Percentiles rank a stretch among this genome's conserved stretches.
These are phyloP conservation scores for Lippia alba DNA, from an alignment of 305 asterid species.

Conservation along the genomic window DNA sequence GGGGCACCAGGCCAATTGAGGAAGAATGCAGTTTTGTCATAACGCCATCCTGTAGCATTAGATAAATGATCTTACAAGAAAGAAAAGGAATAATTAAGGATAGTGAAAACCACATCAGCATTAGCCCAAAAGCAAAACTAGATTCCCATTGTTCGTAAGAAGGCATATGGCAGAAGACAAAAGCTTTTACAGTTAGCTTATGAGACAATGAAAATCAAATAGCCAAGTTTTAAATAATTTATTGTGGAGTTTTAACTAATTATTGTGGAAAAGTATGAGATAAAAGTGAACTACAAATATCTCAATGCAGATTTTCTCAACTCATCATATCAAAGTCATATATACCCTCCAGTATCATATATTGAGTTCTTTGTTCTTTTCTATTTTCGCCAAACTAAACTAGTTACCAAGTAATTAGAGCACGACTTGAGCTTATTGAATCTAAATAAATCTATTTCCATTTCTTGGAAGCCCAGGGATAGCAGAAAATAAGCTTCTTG, in stretches of 20 bases:
- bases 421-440: no score
- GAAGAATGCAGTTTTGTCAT: constrained; percentile 43
- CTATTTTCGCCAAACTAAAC: no score
- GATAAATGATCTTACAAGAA: constrained; percentile 8
- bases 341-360: neutral
- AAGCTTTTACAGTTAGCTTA: constrained; percentile 18
- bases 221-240: constrained; percentile 1
- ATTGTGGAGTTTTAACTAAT: constrained; percentile 4
- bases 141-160: constrained; percentile 20
- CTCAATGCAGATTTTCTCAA: neutral
- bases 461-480: neutral
- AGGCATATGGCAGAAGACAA: constrained; percentile 6
- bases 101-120: constrained; percentile 19
- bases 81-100: constrained; percentile 22
- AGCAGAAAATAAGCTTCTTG: neutral
- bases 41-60: constrained; percentile 53
- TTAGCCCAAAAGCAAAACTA: constrained; percentile 30
- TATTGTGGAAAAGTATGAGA: constrained; percentile 15
- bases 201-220: constrained; percentile 20
- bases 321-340: neutral
- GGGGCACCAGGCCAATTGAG: constrained; percentile 39
- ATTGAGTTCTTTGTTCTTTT: no score
- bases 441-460: neutral
- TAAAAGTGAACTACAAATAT: neutral
- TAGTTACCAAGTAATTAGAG: neutral